These are phyloP conservation scores for Phytophthora rubi DNA, from an alignment of 352 stramenopile genomes.

Conservation along the genomic window DNA sequence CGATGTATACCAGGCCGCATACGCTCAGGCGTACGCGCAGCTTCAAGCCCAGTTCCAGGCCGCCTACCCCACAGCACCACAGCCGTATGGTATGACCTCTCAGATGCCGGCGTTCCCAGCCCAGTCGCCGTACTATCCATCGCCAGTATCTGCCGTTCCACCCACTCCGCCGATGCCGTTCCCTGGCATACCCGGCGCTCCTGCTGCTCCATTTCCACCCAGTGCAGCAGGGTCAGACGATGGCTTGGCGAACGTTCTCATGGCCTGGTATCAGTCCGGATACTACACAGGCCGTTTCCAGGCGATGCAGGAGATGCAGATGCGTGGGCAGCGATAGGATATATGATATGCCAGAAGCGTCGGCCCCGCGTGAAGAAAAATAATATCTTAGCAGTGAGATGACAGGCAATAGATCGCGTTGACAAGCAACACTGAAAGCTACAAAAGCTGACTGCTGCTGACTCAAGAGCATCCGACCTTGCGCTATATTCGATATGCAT, in stretches of 20 bases:
- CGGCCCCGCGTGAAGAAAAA: neutral
- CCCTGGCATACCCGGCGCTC: slow-evolving; percentile 29
- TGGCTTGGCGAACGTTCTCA: slow-evolving; percentile 70
- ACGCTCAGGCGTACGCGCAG: slow-evolving; percentile 70
- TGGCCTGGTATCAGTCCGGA: slow-evolving; percentile 88
- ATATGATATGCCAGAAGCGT: slow-evolving; percentile 11
- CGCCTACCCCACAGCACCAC: slow-evolving; percentile 34
- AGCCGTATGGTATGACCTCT: slow-evolving; percentile 20
- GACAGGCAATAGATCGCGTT: neutral
- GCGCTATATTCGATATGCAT: neutral
- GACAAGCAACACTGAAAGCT: neutral
- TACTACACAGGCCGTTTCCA: slow-evolving; percentile 85
- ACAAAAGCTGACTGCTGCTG: neutral
- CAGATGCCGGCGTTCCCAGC: slow-evolving; percentile 23
- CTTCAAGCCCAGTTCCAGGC: slow-evolving; percentile 67
- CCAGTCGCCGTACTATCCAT: slow-evolving; percentile 39
- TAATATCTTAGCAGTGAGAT: neutral
- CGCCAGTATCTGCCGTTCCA: slow-evolving; percentile 22
- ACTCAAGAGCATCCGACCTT: neutral
- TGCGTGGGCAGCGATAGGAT: slow-evolving; percentile 32
- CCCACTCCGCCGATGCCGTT: slow-evolving; percentile 35
- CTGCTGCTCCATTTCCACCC: slow-evolving; percentile 24
- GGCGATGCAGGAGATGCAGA: slow-evolving; percentile 79
- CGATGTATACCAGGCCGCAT: slow-evolving; percentile 70
- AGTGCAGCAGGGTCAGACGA: slow-evolving; percentile 44